Evolutionary conservation across 257 asterid species (phyloP).

Genomic region (Nicotiana knightiana): DNA sequence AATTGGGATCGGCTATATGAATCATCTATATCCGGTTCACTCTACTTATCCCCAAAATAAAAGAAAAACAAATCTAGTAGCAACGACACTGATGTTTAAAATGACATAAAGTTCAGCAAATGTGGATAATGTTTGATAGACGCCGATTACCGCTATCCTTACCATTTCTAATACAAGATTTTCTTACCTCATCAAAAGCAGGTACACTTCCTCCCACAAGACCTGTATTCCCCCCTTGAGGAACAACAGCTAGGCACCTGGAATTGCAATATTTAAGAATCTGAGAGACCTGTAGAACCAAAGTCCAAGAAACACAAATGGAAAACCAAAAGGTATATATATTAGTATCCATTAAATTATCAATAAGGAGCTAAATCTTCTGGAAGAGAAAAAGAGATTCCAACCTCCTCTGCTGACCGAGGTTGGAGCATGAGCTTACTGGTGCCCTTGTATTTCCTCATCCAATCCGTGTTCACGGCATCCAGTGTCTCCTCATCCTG

Average conservation of each 20-base stretch:
- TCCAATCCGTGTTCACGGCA: conserved; percentile 90
- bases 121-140: neutral
- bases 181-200: conserved; percentile 83
- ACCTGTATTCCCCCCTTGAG: conserved; percentile 98
- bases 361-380: neutral
- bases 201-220: conserved; percentile 99
- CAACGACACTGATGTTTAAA: neutral
- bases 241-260: conserved; percentile 89
- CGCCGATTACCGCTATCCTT: neutral
- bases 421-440: conserved; percentile 91
- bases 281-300: conserved; percentile 64
- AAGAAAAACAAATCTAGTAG: neutral
- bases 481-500: conserved; percentile 71
- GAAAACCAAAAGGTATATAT: neutral
- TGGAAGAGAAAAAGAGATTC: neutral
- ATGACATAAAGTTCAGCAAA: neutral
- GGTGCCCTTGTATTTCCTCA: conserved; percentile 78
- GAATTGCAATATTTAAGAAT: conserved; percentile 84
- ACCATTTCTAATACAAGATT: neutral
- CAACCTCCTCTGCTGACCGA: conserved; percentile 64
- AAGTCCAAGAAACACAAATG: conserved; percentile 8
- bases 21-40: neutral
- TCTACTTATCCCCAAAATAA: neutral
- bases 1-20: neutral
- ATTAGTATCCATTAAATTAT: neutral